A percentile compares a stretch with the other conserved stretches of the same genome.
Evolutionary conservation across 176 grass and related monocot genomes (phyloP).

Genomic region (Avena insularis): DNA sequence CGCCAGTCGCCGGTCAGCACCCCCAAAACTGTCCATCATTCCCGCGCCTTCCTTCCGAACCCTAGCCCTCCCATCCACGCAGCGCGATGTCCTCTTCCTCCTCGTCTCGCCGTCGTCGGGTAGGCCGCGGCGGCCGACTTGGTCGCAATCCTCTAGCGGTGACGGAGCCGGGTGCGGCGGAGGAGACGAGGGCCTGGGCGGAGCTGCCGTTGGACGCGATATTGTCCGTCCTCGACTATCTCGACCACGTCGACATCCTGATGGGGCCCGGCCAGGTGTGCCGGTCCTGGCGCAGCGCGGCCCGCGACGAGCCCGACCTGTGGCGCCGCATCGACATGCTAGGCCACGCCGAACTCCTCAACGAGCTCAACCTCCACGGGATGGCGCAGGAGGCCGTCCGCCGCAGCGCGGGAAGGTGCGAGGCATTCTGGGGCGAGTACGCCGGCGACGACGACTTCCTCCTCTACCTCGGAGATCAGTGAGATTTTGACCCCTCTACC

Average conservation of each 20-base stretch:
- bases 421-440: constrained; percentile 8
- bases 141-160: neutral
- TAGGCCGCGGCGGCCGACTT: neutral
- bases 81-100: neutral
- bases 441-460: constrained; percentile 6
- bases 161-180: neutral
- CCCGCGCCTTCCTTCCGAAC: constrained; percentile 5
- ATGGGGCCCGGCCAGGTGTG: neutral
- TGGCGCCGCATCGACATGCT: constrained; percentile 32
- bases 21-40: neutral
- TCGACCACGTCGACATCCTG: neutral
- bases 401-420: constrained; percentile 11
- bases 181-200: constrained; percentile 3
- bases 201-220: constrained; percentile 1
- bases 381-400: constrained; percentile 26
- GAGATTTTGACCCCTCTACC: neutral
- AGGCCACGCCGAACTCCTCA: neutral
- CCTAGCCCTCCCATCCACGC: neutral
- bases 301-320: neutral
- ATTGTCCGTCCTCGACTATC: neutral
- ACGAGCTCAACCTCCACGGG: neutral
- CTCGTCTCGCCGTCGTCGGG: neutral
- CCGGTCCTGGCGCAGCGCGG: neutral
- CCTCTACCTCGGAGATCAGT: constrained; percentile 1
- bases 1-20: too few species aligned